Conservation (phyloP, 2,329 filamentous ascomycete genomes). For the Penicillium carneum region DNA sequence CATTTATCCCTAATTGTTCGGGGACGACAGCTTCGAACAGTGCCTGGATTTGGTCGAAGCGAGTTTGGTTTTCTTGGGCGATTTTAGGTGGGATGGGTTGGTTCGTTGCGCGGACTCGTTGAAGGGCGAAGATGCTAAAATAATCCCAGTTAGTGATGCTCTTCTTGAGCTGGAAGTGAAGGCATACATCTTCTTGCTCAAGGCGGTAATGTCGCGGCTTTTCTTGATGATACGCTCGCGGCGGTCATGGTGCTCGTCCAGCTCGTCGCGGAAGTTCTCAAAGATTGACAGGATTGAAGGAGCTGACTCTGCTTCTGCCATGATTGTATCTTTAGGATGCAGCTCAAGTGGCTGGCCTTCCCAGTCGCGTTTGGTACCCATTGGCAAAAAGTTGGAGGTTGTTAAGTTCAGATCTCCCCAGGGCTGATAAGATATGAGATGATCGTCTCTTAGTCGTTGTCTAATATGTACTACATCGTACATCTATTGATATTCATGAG, state of each 20-base stretch:
- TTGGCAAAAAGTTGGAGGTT: conserved; percentile 28
- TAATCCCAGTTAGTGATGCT: background rate
- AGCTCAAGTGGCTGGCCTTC: conserved; percentile 43
- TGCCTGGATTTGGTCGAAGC: conserved; percentile 72
- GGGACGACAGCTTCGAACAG: conserved; percentile 72
- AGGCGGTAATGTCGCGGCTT: conserved; percentile 87
- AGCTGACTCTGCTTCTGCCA: conserved; percentile 21
- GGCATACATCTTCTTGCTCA: conserved; percentile 93
- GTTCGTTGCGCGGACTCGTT: conserved; percentile 62
- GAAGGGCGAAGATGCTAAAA: conserved; percentile 79
- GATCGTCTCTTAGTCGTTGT: background rate
- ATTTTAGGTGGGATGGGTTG: conserved; percentile 69
- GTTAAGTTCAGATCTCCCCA: conserved; percentile 15
- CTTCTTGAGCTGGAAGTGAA: background rate
- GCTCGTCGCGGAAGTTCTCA: conserved; percentile 80
- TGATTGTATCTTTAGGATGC: conserved; percentile 21
- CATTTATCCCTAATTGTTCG: conserved; percentile 80
- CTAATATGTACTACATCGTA: background rate
- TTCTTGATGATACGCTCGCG: conserved; percentile 89
- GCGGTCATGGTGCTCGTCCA: conserved; percentile 94
- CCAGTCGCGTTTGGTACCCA: conserved; percentile 51
- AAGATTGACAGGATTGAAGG: conserved; percentile 74
- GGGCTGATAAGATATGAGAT: conserved; percentile 19
- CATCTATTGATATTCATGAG: background rate
- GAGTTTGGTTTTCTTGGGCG: conserved; percentile 71